Conservation (phyloP, 805 yeast genomes). For the Clavispora carvajalis region DNA sequence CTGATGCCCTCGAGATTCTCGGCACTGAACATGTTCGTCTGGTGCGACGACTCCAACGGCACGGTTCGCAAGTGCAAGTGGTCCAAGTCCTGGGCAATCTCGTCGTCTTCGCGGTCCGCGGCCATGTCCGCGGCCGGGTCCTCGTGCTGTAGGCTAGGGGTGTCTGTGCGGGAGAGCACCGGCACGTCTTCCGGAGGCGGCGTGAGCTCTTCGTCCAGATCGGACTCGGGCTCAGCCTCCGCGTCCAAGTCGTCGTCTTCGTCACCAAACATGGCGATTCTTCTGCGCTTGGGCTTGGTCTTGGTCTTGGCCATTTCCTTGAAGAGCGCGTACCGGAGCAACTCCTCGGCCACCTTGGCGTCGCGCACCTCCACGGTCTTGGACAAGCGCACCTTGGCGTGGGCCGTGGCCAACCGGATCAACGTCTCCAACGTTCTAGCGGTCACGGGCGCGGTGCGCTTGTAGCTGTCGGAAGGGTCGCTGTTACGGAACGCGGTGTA, state of each 20-base stretch:
- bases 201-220: constrained; percentile 12
- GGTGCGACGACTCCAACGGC: constrained; percentile 23
- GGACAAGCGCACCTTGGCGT: constrained; percentile 90
- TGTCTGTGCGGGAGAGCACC: constrained; percentile 2
- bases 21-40: constrained; percentile 16
- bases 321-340: constrained; percentile 81
- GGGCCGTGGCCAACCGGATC: constrained; percentile 92
- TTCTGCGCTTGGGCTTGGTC: constrained; percentile 27
- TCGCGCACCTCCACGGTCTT: constrained; percentile 68
- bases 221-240: constrained; percentile 13
- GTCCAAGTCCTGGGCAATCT: constrained; percentile 17
- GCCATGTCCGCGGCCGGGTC: too few species aligned
- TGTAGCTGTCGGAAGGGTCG: constrained; percentile 54
- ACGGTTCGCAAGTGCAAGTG: constrained; percentile 24
- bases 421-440: constrained; percentile 97
- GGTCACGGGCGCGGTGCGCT: constrained; percentile 88
- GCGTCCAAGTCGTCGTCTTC: constrained; percentile 30
- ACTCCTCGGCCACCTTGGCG: constrained; percentile 79
- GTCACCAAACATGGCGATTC: constrained; percentile 8
- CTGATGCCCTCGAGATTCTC: constrained; percentile 19
- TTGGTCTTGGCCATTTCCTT: constrained; percentile 57
- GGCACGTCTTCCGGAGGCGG: constrained; percentile 10
- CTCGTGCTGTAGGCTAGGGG: constrained; percentile 5
- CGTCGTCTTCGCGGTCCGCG: constrained; percentile 6
- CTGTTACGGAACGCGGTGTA: constrained; percentile 76